Evolutionary conservation across 768 basidiomycete species (phyloP), one percentile per base, ranked within the genome.

Genomic region (Suillus discolor): DNA sequence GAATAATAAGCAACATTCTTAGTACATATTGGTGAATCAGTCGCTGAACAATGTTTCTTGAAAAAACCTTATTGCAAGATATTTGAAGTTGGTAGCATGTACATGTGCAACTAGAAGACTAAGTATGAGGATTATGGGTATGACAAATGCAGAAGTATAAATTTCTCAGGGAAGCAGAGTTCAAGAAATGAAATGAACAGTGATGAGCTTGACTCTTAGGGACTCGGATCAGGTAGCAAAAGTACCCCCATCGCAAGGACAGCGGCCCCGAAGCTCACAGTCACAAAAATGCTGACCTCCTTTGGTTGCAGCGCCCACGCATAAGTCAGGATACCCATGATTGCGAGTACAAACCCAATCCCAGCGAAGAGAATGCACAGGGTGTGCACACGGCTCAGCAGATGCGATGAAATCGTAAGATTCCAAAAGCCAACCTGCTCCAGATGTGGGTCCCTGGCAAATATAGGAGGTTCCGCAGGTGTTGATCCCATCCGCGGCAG

Each of bases 261-360:
- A 41, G 79, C 82, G 42, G 76, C 61, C 1, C 69, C 81, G 67
- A 85, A 74, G 65, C 79, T 82, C 7, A 66, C 62, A 23, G 77
- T 80, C 20, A 81, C 77, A 53, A 84, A 82, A 49, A 85, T 71
- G 60, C 83, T 78, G 8, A 84, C 85, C 61, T 79, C 81, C 5
- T 39, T 65, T 1, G 85, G 79, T 63, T 86, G 80, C 28, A 72
- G 70, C 13, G 81, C 79, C 87, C 86, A 89, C 3, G 83, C 78
- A 65, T 82, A 86, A 67, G 81, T 81, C 6, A 86, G 6, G 60
- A 87, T 81, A 0, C 87, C 87, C 12, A 76, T 69, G 31, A 87
- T 74, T 3, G 83, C 83, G 20, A 88, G 76, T 13, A 78, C 68
- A 69, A 88, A 89, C 25, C 87, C 87, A 38, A 78, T 45, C 9